phyloP scores from a whole-genome alignment of 2,329 filamentous ascomycete genomes.

The Neoarthrinium moseri region DNA sequence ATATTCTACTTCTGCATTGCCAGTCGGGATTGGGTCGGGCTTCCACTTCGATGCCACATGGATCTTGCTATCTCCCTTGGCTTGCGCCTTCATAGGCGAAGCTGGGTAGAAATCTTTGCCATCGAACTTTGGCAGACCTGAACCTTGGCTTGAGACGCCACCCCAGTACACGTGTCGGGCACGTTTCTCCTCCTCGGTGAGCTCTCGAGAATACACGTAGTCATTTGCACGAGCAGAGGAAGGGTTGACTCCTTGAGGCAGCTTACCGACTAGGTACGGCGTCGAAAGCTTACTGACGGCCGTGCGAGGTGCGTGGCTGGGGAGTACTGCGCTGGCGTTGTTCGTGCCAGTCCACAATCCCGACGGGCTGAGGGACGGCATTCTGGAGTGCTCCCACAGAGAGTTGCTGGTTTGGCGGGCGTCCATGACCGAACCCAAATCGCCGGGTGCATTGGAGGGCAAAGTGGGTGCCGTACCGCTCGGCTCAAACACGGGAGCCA shows the following conservation, averaged over 20 bases:
- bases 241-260: constrained; percentile 43
- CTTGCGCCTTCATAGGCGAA: constrained; percentile 44
- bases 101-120: constrained; percentile 63
- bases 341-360: constrained; percentile 1
- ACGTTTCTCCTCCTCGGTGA: constrained; percentile 58
- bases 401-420: background rate
- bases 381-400: background rate
- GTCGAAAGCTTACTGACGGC: constrained; percentile 14
- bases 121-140: constrained; percentile 61
- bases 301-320: background rate
- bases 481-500: constrained; percentile 50
- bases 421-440: constrained; percentile 1
- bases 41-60: background rate
- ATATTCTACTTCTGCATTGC: constrained; percentile 14
- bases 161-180: constrained; percentile 63
- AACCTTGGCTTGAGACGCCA: constrained; percentile 48
- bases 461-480: constrained; percentile 23
- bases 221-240: constrained; percentile 42
- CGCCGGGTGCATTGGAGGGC: constrained; percentile 10
- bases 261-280: constrained; percentile 56
- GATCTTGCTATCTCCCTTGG: constrained; percentile 3
- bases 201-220: constrained; percentile 54
- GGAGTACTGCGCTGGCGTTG: background rate
- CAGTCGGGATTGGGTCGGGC: constrained; percentile 5
- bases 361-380: background rate